These are phyloP conservation scores for Coniochaeta sp. DNA, from an alignment of 2,329 filamentous ascomycete genomes.

Conservation along the genomic window DNA sequence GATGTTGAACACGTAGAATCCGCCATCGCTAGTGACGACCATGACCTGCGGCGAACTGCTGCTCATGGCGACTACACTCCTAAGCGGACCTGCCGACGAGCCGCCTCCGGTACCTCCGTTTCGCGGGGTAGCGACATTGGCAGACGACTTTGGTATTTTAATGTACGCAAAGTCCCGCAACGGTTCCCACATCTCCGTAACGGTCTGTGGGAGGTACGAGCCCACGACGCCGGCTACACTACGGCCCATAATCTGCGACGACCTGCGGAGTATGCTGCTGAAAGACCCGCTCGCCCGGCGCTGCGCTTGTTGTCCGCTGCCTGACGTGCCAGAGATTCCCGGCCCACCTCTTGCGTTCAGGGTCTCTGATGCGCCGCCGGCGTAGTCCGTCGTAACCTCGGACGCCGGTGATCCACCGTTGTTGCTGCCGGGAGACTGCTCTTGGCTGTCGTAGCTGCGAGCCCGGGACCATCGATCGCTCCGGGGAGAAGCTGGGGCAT, in stretches of 20 bases:
- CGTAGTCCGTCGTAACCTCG: conserved; percentile 33
- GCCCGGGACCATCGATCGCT: conserved; percentile 47
- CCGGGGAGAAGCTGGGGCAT: conserved; percentile 29
- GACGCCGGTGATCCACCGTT: conserved; percentile 37
- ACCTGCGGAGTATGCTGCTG: conserved; percentile 85
- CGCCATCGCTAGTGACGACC: conserved; percentile 94
- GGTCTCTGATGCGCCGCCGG: conserved; percentile 11
- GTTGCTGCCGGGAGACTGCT: conserved; percentile 40
- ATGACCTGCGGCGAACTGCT: conserved; percentile 92
- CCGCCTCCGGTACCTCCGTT: not conserved
- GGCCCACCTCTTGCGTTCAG: not conserved
- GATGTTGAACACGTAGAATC: conserved; percentile 91
- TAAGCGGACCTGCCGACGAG: conserved; percentile 41
- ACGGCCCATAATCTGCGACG: conserved; percentile 87
- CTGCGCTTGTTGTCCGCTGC: conserved; percentile 15
- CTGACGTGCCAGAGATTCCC: not conserved
- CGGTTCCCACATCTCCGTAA: conserved; percentile 98
- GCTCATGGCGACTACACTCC: conserved; percentile 96
- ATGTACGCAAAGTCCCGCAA: conserved; percentile 93
- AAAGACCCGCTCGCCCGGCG: conserved; percentile 66
- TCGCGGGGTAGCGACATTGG: conserved; percentile 21
- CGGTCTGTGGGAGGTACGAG: conserved; percentile 84
- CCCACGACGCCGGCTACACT: conserved; percentile 84
- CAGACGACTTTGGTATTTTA: conserved; percentile 65
- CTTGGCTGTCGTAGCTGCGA: conserved; percentile 44